Evolutionary conservation across 495 filamentous ascomycete genomes (phyloP).

Genomic region (Penicillium longicatenatum): DNA sequence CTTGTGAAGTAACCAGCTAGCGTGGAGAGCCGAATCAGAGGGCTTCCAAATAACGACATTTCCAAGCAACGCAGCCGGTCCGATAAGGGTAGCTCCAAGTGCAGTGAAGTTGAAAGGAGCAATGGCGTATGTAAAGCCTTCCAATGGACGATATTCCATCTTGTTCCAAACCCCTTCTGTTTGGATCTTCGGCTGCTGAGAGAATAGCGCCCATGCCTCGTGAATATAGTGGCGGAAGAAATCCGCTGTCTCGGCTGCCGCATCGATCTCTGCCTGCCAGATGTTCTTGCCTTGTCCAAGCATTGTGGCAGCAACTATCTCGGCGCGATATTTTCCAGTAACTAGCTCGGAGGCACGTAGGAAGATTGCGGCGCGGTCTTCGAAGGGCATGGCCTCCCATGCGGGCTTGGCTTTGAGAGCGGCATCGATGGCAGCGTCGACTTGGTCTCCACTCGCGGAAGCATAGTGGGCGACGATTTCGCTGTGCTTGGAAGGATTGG

Average conservation of each 20-base stretch:
- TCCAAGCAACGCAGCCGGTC: constrained; percentile 73
- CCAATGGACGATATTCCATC: constrained; percentile 76
- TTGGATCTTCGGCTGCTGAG: constrained; percentile 65
- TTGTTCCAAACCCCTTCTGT: constrained; percentile 65
- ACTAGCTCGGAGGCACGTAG: constrained; percentile 88
- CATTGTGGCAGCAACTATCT: constrained; percentile 90
- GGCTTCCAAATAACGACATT: constrained; percentile 91
- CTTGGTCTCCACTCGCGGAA: constrained; percentile 64
- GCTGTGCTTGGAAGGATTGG: constrained; percentile 72
- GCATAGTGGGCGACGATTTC: constrained; percentile 72
- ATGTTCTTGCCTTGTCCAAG: constrained; percentile 94
- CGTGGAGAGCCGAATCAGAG: constrained; percentile 71
- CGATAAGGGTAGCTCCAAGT: constrained; percentile 75
- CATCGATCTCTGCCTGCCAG: constrained; percentile 96
- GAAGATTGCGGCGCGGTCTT: constrained; percentile 87
- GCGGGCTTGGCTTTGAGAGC: constrained; percentile 77
- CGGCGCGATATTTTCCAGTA: constrained; percentile 83
- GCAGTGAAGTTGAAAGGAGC: constrained; percentile 66
- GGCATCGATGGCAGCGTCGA: constrained; percentile 71
- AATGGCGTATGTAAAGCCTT: constrained; percentile 60
- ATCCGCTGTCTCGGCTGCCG: constrained; percentile 83
- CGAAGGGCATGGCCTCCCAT: constrained; percentile 82
- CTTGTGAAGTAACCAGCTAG: constrained; percentile 74
- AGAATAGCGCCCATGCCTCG: constrained; percentile 72
- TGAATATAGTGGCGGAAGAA: constrained; percentile 81